Evolutionary conservation across 805 yeast species (phyloP), one percentile per base, ranked within the genome.

Genomic region (Cyberlindnera sargentensis): DNA sequence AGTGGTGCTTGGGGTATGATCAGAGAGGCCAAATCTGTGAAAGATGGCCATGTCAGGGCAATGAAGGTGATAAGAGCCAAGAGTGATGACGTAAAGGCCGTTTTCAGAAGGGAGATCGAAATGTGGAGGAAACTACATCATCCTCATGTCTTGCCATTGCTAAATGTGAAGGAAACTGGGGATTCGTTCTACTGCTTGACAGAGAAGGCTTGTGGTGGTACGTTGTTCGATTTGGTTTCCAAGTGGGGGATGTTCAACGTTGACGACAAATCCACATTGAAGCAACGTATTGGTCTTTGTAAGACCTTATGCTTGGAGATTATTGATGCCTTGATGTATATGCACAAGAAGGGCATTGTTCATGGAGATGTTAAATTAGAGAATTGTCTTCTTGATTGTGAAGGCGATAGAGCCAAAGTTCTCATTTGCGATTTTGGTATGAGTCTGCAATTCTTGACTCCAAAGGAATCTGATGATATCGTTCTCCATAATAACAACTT

Each of bases 1-100:
- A 78, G 76, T 58, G 96, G 97, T 10, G 95, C 95, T 0, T 90
- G 93, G 84, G 95, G 96, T 8, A 73, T 82, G 28, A 82, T 89
- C 8, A 67, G 95, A 45, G 91, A 84, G 58, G 84, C 91, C 49
- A 57, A 57, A 25, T 52, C 47, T 6, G 63, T 63, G 36, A 60
- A 60, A 11, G 43, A 38, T 10, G 23, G 30, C 5, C 10, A 11
- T 20, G 26, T 30, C 11, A 51, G 66, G 48, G 95, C 93, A 1
- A 76, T 84, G 50, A 84, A 84, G 58, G 72, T 77, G 36, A 74
- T 78, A 6, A 72, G 76, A 39, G 79, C 80, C 27, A 71, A 71
- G 51, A 71, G 68, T 62, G 72, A 69, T 24, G 64, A 63, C 47
- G 79, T 81, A 7, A 73, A 76, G 41, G 65, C 69, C 15, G 77